phyloP scores from a whole-genome alignment of 306 rosid species.

The Pyrus pyrifolia region DNA sequence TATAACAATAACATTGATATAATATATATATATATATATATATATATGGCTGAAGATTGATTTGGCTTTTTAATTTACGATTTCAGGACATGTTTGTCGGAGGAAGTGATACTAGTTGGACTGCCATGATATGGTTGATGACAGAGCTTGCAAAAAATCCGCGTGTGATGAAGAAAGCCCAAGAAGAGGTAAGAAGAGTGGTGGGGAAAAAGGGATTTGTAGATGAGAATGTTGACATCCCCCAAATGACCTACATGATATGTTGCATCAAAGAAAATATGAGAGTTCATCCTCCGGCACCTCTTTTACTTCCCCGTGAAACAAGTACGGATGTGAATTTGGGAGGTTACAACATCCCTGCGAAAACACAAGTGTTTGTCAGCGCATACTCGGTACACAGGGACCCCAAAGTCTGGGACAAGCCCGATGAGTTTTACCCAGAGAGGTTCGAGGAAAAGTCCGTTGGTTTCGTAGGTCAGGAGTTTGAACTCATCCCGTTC shows the following conservation, averaged over 20 bases:
- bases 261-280: conserved; percentile 41
- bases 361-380: conserved; percentile 23
- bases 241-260: conserved; percentile 43
- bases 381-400: conserved; percentile 45
- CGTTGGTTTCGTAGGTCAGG: conserved; percentile 19
- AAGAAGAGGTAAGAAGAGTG: conserved; percentile 48
- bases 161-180: conserved; percentile 38
- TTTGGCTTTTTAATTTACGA: background rate
- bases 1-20: background rate
- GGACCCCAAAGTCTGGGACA: conserved; percentile 31
- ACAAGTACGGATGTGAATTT: conserved; percentile 14
- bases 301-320: conserved; percentile 30
- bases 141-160: conserved; percentile 43
- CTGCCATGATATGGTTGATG: conserved; percentile 41
- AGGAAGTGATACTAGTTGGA: conserved; percentile 27
- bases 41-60: background rate
- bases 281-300: conserved; percentile 39
- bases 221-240: conserved; percentile 22
- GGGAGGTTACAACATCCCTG: conserved; percentile 33
- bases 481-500: conserved; percentile 21
- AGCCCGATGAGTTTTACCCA: conserved; percentile 24
- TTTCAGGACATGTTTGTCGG: conserved; percentile 49
- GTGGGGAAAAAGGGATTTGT: conserved; percentile 30
- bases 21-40: too few relatives aligned
- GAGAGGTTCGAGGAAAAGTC: conserved; percentile 25